Conservation (phyloP, 75 land plant species). For the Picea sitchensis region DNA sequence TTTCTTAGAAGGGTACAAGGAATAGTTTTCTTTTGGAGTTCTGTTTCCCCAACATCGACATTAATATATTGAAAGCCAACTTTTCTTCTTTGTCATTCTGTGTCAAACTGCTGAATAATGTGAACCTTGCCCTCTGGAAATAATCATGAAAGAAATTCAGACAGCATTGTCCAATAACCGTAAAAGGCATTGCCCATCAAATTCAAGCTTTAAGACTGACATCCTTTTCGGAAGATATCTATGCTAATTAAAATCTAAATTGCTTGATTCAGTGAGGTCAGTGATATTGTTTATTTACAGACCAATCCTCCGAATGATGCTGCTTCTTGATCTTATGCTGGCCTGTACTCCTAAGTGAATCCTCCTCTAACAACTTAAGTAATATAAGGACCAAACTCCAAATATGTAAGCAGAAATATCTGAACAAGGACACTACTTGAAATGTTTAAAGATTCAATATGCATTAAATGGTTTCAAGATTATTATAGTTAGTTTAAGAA, state of each 20-base stretch:
- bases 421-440: background rate
- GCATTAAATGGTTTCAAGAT: background rate
- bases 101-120: too few species aligned
- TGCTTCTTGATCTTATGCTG: background rate
- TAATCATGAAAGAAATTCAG: too few species aligned
- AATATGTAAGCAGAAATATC: background rate
- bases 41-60: background rate
- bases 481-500: background rate
- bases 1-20: background rate
- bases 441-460: background rate
- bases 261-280: background rate
- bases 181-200: background rate
- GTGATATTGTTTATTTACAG: background rate
- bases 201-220: background rate
- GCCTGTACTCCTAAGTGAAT: background rate
- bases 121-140: too few species aligned
- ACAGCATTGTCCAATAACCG: too few species aligned
- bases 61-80: background rate
- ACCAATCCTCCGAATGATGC: background rate
- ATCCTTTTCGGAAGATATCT: background rate
- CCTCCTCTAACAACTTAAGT: background rate
- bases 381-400: background rate
- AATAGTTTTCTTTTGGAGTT: slow-evolving; percentile 1
- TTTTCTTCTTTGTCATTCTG: too few species aligned
- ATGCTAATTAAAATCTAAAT: background rate